A percentile compares a stretch with the other conserved stretches of the same genome.
phyloP scores from a whole-genome alignment of 2,329 filamentous ascomycete species.

The Ophiostoma novo-ulmi region DNA sequence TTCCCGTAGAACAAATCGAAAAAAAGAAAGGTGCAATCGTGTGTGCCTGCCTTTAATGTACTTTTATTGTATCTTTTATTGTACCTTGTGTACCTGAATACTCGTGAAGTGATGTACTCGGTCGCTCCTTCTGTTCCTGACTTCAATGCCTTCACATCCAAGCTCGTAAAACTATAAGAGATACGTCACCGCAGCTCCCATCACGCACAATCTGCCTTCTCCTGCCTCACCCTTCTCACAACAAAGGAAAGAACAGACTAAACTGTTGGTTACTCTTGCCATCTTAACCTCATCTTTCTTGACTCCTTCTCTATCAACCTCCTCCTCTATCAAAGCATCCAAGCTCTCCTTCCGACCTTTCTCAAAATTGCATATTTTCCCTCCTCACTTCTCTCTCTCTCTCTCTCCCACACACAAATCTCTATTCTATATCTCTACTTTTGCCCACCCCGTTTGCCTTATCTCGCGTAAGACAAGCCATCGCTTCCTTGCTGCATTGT shows the following conservation, averaged over 20 bases:
- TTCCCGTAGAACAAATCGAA: neutral
- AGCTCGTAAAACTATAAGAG: slow-evolving; percentile 21
- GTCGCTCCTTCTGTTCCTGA: slow-evolving; percentile 20
- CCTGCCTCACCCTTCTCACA: neutral
- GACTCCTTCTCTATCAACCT: neutral
- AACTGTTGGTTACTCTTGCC: neutral
- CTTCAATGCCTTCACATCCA: neutral
- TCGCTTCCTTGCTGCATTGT: neutral
- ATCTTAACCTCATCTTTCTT: neutral
- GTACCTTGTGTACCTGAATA: slow-evolving; percentile 9
- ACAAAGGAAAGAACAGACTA: neutral
- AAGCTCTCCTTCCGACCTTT: neutral
- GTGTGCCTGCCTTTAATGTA: neutral
- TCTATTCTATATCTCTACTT: neutral
- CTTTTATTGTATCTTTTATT: neutral
- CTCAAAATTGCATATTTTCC: neutral
- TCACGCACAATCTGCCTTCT: slow-evolving; percentile 12
- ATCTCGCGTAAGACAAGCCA: slow-evolving; percentile 12
- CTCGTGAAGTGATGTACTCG: slow-evolving; percentile 2
- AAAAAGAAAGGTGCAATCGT: neutral
- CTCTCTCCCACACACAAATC: neutral
- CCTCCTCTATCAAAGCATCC: neutral
- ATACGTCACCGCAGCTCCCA: slow-evolving; percentile 18
- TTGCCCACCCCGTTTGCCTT: neutral
- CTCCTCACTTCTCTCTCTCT: neutral